Base-by-base conservation (phyloP, 768 basidiomycete species). In the Suillus occidentalis region DNA sequence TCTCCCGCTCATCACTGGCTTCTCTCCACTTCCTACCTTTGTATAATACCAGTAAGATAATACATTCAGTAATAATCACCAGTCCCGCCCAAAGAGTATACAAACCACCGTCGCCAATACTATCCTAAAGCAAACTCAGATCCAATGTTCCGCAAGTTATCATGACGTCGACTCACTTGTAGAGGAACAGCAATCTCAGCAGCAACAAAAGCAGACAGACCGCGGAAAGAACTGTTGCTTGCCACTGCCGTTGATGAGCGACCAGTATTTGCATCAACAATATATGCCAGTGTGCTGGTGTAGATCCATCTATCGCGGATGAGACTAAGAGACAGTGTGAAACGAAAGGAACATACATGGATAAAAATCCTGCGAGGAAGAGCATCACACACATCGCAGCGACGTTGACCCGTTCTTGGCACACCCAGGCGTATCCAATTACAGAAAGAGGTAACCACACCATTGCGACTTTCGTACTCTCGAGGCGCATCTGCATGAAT, bases 231-330 rank as follows among this genome's bases (percentile, higher is more conserved):
- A 61, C 89, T 91, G 72, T 96, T 96, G 50, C 81, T 76, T 0
- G 94, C 92, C 10, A 87, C 85, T 0, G 91, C 92, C 2, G 86
- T 86, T 1, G 92, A 90, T 1, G 92, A 92, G 10, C 91, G 85
- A 8, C 95, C 95, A 8, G 80, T 78, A 71, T 96, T 96, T 8
- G 92, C 87, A 70, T 97, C 95, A 20, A 95, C 92, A 50, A 95
- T 84, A 71, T 94, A 96, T 0, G 94, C 90, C 25, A 97, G 80
- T 1, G 89, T 88, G 45, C 85, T 87, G 2, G 85, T 79, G 71
- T 88, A 90, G 60, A 87, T 84, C 75, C 81, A 81, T 65, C 84
- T 86, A 66, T 3, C 59, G 49, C 16, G 5, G 22, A 49, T 59
- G 14, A 60, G 40, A 42, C 28, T 2, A 31, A 36, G 42, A 31